Evolutionary conservation across 345 rosid species (phyloP).

Genomic region (Salix koriyanagi): DNA sequence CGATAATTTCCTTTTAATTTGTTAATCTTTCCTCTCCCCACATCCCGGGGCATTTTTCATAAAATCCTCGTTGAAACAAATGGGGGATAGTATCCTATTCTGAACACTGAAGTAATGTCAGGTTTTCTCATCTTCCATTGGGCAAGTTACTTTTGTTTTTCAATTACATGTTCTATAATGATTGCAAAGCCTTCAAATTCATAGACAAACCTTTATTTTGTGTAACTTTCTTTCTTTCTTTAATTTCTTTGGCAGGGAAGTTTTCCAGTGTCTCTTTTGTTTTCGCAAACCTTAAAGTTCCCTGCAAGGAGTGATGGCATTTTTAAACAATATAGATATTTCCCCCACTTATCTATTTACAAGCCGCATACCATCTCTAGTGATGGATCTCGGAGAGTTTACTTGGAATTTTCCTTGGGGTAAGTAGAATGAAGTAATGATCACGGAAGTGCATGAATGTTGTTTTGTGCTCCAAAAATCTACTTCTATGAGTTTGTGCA

Average conservation of each 20-base stretch:
- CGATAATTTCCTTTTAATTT: neutral
- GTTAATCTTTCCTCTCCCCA: neutral
- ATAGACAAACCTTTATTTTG: neutral
- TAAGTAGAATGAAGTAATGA: slow-evolving; percentile 32
- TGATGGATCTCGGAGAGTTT: slow-evolving; percentile 64
- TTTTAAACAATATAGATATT: slow-evolving; percentile 40
- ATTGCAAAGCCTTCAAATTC: neutral
- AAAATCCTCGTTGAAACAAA: slow-evolving; percentile 1
- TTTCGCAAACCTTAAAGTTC: slow-evolving; percentile 71
- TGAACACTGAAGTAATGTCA: neutral
- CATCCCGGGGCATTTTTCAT: neutral
- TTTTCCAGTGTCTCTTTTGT: slow-evolving; percentile 64
- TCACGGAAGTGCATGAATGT: slow-evolving; percentile 1
- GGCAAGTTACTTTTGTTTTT: neutral
- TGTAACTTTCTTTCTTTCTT: neutral
- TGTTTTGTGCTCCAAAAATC: neutral
- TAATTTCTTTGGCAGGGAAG: slow-evolving; percentile 45
- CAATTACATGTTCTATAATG: neutral
- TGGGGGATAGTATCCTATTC: neutral
- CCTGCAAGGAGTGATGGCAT: slow-evolving; percentile 57
- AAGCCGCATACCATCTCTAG: slow-evolving; percentile 33
- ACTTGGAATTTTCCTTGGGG: slow-evolving; percentile 92
- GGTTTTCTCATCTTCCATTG: neutral
- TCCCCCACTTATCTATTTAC: slow-evolving; percentile 53
- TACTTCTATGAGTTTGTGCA: neutral